phyloP scores from a whole-genome alignment of 2,329 filamentous ascomycete species.

The Mycogone perniciosa region DNA sequence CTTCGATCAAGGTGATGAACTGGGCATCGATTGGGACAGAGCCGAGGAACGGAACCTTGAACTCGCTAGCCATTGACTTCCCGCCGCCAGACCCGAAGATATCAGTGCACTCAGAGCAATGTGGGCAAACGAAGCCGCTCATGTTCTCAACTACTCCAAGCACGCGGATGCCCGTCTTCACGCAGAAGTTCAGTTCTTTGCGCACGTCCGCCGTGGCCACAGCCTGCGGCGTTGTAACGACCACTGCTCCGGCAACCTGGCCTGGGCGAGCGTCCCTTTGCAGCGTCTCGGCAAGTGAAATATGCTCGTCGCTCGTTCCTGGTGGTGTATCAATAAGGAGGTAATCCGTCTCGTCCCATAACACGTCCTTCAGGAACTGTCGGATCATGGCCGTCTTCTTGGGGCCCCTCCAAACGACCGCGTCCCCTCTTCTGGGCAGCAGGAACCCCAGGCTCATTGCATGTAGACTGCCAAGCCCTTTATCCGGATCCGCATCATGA shows the following conservation, averaged over 20 bases:
- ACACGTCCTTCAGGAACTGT: slow-evolving; percentile 87
- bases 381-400: slow-evolving; percentile 99
- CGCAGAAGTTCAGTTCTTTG: slow-evolving; percentile 91
- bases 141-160: slow-evolving; percentile 96
- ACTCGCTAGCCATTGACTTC: slow-evolving; percentile 80
- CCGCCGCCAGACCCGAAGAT: slow-evolving; percentile 91
- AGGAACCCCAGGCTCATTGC: slow-evolving; percentile 95
- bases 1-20: slow-evolving; percentile 83
- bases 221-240: slow-evolving; percentile 94
- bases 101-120: slow-evolving; percentile 81
- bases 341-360: slow-evolving; percentile 85
- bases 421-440: slow-evolving; percentile 73
- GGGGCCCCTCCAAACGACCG: slow-evolving; percentile 93
- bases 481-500: slow-evolving; percentile 51
- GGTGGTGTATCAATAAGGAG: slow-evolving; percentile 93
- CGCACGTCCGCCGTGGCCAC: slow-evolving; percentile 89
- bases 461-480: slow-evolving; percentile 56
- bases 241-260: slow-evolving; percentile 78
- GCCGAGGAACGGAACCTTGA: slow-evolving; percentile 76
- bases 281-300: slow-evolving; percentile 84
- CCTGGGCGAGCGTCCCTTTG: slow-evolving; percentile 55
- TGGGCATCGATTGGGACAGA: slow-evolving; percentile 88
- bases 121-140: slow-evolving; percentile 80
- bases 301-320: slow-evolving; percentile 94
- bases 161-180: slow-evolving; percentile 71